phyloP scores from a whole-genome alignment of 2,329 filamentous ascomycete genomes.

The Rasamsonia emersonii region DNA sequence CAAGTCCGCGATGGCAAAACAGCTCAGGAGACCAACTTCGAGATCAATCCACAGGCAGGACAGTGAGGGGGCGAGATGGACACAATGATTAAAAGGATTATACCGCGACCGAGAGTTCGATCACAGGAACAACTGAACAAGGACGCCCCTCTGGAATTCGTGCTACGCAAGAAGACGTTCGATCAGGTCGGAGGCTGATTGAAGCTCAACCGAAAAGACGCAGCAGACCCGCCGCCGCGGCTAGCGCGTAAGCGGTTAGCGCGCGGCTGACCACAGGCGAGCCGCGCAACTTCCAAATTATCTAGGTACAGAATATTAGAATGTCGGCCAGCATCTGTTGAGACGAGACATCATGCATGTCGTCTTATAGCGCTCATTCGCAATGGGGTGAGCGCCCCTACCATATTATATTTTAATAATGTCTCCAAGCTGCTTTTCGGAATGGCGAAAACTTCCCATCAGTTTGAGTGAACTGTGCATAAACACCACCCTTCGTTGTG shows the following conservation, averaged over 20 bases:
- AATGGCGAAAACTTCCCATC: conserved; percentile 83
- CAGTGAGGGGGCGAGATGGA: too few relatives aligned
- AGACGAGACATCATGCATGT: too few relatives aligned
- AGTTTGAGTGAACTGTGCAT: conserved; percentile 81
- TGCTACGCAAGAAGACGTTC: background rate
- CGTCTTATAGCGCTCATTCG: too few relatives aligned
- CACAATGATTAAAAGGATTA: too few relatives aligned
- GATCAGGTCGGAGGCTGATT: background rate
- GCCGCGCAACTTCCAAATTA: background rate
- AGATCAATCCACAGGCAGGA: background rate
- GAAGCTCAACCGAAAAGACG: background rate
- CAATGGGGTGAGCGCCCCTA: conserved; percentile 7
- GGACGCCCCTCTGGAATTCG: background rate
- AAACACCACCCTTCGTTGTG: conserved; percentile 86
- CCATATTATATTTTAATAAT: conserved; percentile 14
- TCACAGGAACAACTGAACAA: background rate
- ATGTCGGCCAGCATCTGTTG: too few relatives aligned
- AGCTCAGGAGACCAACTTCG: background rate
- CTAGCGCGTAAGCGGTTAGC: conserved; percentile 14
- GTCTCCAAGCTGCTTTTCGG: conserved; percentile 47
- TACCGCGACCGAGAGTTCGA: too few relatives aligned
- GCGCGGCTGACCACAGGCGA: conserved; percentile 12
- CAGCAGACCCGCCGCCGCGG: conserved; percentile 7
- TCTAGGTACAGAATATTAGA: too few relatives aligned
- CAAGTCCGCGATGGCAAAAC: background rate